Conservation (phyloP, 495 filamentous ascomycete species). For the Aspergillus leporis region DNA sequence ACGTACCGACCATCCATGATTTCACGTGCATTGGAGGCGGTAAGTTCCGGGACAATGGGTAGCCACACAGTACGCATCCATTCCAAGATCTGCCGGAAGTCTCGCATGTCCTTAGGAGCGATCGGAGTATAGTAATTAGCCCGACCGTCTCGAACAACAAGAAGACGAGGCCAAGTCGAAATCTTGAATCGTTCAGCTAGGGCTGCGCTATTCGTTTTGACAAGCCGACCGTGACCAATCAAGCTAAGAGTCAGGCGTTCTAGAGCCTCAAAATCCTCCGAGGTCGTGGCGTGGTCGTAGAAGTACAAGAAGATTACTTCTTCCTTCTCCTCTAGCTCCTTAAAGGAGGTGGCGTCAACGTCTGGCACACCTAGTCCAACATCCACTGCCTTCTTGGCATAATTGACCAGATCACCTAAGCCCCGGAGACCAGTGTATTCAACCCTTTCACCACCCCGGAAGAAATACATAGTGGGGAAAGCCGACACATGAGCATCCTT, state of each 20-base stretch:
- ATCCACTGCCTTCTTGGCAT: conserved; percentile 82
- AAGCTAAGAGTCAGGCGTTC: conserved; percentile 82
- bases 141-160: conserved; percentile 86
- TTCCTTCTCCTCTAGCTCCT: conserved; percentile 85
- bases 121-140: conserved; percentile 85
- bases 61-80: conserved; percentile 98
- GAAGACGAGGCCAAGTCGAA: conserved; percentile 86
- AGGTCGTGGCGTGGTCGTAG: conserved; percentile 91
- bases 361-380: conserved; percentile 75
- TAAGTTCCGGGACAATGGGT: conserved; percentile 95
- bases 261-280: conserved; percentile 85
- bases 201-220: conserved; percentile 76
- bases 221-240: conserved; percentile 86
- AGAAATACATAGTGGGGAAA: conserved; percentile 91
- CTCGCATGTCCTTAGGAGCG: conserved; percentile 85
- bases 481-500: conserved; percentile 77
- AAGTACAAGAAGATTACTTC: conserved; percentile 97
- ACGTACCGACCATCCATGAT: conserved; percentile 94
- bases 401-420: conserved; percentile 84
- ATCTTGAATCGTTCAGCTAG: conserved; percentile 86
- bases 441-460: conserved; percentile 85
- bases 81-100: conserved; percentile 71
- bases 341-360: conserved; percentile 72
- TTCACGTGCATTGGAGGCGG: conserved; percentile 83
- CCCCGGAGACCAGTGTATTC: conserved; percentile 94